Evolutionary conservation across 2,329 filamentous ascomycete species (phyloP).

Genomic region (Arthrobotrys iridis): DNA sequence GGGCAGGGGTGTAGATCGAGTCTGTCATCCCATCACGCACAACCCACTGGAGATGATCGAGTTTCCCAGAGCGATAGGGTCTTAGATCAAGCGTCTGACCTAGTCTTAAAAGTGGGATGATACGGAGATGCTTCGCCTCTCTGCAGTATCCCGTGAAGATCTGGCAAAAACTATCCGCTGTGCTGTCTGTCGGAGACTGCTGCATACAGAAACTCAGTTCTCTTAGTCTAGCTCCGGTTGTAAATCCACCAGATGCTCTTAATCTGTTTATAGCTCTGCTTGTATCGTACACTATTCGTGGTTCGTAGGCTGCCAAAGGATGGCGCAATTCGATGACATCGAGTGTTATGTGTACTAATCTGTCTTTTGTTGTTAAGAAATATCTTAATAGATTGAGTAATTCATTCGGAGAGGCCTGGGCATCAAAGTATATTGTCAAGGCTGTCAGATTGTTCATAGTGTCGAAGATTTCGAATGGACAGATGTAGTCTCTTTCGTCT

Average conservation of each 20-base stretch:
- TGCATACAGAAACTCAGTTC: conserved; percentile 28
- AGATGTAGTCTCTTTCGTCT: conserved; percentile 30
- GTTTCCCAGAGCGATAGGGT: neutral
- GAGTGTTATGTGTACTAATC: conserved; percentile 13
- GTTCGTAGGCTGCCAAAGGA: conserved; percentile 33
- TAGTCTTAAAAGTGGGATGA: conserved; percentile 4
- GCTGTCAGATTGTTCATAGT: conserved; percentile 30
- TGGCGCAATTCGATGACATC: conserved; percentile 14
- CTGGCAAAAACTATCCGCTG: neutral
- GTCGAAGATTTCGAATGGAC: conserved; percentile 38
- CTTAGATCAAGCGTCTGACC: neutral
- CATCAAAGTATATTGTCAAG: conserved; percentile 41
- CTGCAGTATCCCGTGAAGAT: conserved; percentile 29
- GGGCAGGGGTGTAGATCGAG: neutral
- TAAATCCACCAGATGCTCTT: neutral
- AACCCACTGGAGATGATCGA: conserved; percentile 16
- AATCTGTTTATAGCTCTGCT: neutral
- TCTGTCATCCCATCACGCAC: neutral
- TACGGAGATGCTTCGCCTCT: neutral
- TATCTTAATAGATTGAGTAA: conserved; percentile 23
- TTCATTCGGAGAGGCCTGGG: neutral
- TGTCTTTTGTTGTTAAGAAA: conserved; percentile 26
- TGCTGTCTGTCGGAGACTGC: neutral
- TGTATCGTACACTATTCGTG: conserved; percentile 28
- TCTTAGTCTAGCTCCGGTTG: neutral